Conservation (phyloP, 148 eudicot species). For the Amaranthus palmeri region DNA sequence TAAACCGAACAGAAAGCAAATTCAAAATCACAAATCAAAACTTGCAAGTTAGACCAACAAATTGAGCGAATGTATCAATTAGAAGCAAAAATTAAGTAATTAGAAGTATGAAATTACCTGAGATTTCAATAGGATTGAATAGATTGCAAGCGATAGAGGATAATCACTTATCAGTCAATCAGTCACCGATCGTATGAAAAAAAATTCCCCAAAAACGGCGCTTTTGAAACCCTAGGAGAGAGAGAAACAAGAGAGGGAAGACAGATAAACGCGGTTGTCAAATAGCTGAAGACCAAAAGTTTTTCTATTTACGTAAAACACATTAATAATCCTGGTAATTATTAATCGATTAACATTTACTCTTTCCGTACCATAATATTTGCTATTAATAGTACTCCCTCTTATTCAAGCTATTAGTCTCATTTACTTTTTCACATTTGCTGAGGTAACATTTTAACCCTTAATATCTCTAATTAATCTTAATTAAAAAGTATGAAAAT, state of each 20-base stretch:
- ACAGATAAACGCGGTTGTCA: conserved; percentile 21
- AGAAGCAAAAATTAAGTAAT: conserved; percentile 11
- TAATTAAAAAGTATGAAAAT: no score
- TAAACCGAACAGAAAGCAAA: not conserved
- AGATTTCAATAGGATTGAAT: conserved; percentile 11
- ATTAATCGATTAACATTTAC: no score
- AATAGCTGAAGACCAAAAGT: conserved; percentile 10
- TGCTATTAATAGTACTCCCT: no score
- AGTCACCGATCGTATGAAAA: conserved; percentile 29
- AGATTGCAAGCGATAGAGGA: conserved; percentile 16
- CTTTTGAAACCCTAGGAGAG: conserved; percentile 60
- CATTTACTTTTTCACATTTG: no score
- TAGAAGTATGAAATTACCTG: conserved; percentile 29
- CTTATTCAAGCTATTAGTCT: no score
- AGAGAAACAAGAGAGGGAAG: conserved; percentile 32
- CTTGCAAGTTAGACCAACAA: not conserved
- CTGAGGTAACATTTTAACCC: no score
- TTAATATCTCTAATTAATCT: no score
- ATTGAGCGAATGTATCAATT: conserved; percentile 11
- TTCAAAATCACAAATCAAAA: not conserved
- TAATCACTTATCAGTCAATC: conserved; percentile 14
- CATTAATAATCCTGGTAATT: no score
- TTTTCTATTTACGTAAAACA: not conserved
- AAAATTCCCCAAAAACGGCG: conserved; percentile 36
- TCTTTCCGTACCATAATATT: no score